Percentiles rank a stretch among this genome's conserved stretches.
phyloP scores from a whole-genome alignment of 257 asterid species.

The Fraxinus pennsylvanica region DNA sequence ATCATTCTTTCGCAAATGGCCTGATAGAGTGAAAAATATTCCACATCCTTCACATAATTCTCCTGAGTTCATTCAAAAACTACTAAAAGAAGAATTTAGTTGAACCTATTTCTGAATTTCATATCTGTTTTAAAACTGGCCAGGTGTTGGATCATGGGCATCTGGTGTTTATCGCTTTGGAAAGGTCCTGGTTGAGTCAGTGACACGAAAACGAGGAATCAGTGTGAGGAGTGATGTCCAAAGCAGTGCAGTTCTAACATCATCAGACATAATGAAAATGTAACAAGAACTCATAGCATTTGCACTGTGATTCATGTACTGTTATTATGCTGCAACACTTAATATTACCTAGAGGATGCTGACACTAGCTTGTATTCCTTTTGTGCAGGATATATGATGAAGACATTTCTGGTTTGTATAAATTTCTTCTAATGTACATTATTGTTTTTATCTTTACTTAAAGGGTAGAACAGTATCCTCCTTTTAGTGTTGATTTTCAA shows the following conservation, averaged over 20 bases:
- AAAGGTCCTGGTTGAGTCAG: conserved; percentile 82
- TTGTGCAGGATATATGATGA: conserved; percentile 23
- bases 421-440: not conserved
- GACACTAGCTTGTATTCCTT: conserved; percentile 17
- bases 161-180: conserved; percentile 90
- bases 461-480: not conserved
- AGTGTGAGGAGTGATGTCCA: conserved; percentile 66
- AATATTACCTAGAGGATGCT: not conserved
- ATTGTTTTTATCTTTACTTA: not conserved
- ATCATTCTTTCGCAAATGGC: not conserved
- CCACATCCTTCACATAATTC: not conserved
- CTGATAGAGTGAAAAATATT: not conserved
- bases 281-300: not conserved
- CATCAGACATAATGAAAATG: not conserved
- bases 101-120: conserved; percentile 7
- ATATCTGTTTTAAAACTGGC: conserved; percentile 8
- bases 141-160: conserved; percentile 75
- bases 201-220: conserved; percentile 79
- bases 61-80: too few relatives aligned
- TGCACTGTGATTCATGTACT: not conserved
- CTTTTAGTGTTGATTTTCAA: not conserved
- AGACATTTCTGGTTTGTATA: not conserved
- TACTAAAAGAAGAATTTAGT: not conserved
- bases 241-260: not conserved
- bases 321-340: conserved; percentile 43